Evolutionary conservation across 116 monocot species (phyloP).

Genomic region (Iris pallida): DNA sequence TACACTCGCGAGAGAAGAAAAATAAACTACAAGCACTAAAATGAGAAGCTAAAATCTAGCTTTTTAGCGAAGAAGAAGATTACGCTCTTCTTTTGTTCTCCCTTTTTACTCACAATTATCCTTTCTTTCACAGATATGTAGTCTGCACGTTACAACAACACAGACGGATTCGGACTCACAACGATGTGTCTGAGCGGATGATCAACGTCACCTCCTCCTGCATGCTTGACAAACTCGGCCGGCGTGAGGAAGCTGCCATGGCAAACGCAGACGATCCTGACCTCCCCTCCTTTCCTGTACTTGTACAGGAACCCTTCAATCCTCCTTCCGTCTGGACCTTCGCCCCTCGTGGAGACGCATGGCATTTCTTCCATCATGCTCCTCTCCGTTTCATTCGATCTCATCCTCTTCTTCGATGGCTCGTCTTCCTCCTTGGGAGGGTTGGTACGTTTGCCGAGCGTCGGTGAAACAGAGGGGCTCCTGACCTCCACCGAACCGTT

Average conservation of each 20-base stretch:
- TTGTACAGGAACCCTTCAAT: conserved; percentile 26
- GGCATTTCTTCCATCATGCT: conserved; percentile 30
- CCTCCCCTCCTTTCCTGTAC: conserved; percentile 21
- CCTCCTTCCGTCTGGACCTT: conserved; percentile 17
- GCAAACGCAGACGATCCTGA: conserved; percentile 24
- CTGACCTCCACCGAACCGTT: not conserved
- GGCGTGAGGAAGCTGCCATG: conserved; percentile 25
- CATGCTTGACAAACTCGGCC: conserved; percentile 30
- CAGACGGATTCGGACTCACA: conserved; percentile 7
- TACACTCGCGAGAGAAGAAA: too few relatives aligned
- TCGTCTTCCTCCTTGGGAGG: not conserved
- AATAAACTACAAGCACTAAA: too few relatives aligned
- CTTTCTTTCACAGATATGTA: too few relatives aligned
- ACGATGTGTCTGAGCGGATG: conserved; percentile 27
- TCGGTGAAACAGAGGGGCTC: not conserved
- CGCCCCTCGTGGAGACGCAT: conserved; percentile 17
- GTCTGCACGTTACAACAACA: conserved; percentile 4
- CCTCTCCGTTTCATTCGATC: conserved; percentile 7
- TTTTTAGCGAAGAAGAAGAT: too few relatives aligned
- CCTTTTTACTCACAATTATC: too few relatives aligned
- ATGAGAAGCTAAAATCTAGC: too few relatives aligned
- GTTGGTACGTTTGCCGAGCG: not conserved
- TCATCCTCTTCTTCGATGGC: conserved; percentile 5
- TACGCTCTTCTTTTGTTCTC: too few relatives aligned
- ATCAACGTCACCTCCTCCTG: conserved; percentile 18